Evolutionary conservation across 352 stramenopile genomes (phyloP), one percentile per base, ranked within the genome.

Genomic region (Phytophthora fragariaefolia): DNA sequence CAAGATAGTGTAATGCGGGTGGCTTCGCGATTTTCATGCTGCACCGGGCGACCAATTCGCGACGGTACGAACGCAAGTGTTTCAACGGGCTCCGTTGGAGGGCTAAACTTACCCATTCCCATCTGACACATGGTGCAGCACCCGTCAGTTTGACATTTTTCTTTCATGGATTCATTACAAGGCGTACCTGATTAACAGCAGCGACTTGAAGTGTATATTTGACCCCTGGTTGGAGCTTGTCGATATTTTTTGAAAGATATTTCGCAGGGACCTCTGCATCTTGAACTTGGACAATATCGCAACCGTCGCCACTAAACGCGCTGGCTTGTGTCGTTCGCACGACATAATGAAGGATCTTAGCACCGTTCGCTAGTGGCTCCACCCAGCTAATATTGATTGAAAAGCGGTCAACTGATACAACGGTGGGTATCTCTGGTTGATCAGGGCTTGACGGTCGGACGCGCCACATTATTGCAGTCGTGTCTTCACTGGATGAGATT

Each of bases 11-110:
- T 67, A 23, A 93, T 75, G 2, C 59, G 77, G 2, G 69, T 78
- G 7, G 85, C 62, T 36, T 65, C 46, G 2, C 74, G 61, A 22
- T 85, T 69, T 5, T 50, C 52, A 42, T 80, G 63, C 8, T 82
- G 65, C 2, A 86, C 72, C 0, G 76, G 54, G 15, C 71, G 73
- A 0, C 81, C 70, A 13, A 93, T 73, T 47, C 73, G 69, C 2
- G 80, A 87, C 1, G 85, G 83, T 2, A 85, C 57, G 59, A 87
- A 93, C 3, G 85, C 83, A 7, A 91, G 71, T 1, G 85, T 93
- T 47, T 89, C 80, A 4, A 83, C 66, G 0, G 71, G 49, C 1
- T 71, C 55, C 1, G 80, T 87, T n/a, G 63, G 8, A 18, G 53
- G 47, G 47, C 85, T 92, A 59, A 82, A 90, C 1, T 40, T 52